These are phyloP conservation scores for Sclerotinia spermophila DNA, from an alignment of 2,329 filamentous ascomycete genomes.

Conservation along the genomic window DNA sequence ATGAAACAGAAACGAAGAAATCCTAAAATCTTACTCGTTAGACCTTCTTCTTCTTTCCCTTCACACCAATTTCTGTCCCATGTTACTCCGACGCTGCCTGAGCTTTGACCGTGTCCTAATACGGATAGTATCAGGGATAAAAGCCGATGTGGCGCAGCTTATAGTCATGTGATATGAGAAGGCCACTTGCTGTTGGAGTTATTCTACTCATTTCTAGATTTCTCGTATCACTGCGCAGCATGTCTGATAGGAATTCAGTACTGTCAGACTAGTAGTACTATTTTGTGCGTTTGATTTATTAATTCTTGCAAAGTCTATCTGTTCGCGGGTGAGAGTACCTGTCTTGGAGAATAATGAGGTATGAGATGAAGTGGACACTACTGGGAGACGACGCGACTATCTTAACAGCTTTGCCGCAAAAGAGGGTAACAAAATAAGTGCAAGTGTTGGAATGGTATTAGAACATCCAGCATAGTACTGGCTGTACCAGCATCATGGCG, in stretches of 20 bases:
- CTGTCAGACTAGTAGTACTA: no score
- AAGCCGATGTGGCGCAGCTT: neutral
- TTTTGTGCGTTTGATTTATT: neutral
- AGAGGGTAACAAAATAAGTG: rapidly evolving
- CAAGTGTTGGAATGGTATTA: neutral
- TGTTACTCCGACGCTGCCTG: constrained; percentile 6
- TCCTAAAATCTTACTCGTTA: neutral
- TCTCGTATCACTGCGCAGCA: neutral
- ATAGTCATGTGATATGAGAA: neutral
- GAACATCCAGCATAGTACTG: neutral
- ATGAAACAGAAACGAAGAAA: constrained; percentile 9
- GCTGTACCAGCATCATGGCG: neutral
- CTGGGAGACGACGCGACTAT: neutral
- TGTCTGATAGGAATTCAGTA: no score
- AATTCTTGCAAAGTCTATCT: neutral
- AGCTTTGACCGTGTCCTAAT: constrained; percentile 13
- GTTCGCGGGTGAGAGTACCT: neutral
- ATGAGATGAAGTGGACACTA: constrained; percentile 3
- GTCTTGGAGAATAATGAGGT: neutral
- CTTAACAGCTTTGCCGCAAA: rapidly evolving
- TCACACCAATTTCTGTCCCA: neutral
- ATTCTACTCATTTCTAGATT: neutral
- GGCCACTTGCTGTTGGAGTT: neutral
- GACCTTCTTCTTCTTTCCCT: neutral
- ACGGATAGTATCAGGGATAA: neutral